These are phyloP conservation scores for Alternaria rosae DNA, from an alignment of 2,329 filamentous ascomycete species.

Conservation along the genomic window DNA sequence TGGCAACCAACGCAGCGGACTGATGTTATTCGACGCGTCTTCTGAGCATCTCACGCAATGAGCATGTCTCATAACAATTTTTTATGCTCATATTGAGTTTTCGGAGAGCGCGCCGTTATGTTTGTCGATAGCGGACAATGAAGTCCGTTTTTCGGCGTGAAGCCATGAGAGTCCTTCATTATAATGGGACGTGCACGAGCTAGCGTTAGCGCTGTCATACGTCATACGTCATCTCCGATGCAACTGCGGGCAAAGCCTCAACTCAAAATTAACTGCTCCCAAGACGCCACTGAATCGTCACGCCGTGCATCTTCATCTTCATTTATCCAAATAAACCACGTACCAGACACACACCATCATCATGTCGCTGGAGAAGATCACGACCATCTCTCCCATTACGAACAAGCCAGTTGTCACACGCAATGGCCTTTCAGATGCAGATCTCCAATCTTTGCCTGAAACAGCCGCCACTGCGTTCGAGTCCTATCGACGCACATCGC, in stretches of 20 bases:
- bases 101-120: not conserved
- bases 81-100: not conserved
- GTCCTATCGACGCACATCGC: conserved; percentile 75
- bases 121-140: conserved; percentile 1
- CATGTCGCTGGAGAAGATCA: conserved; percentile 66
- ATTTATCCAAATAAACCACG: conserved; percentile 20
- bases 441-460: conserved; percentile 75
- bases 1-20: not conserved
- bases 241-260: conserved; percentile 16
- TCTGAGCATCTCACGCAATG: not conserved
- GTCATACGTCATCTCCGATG: conserved; percentile 25
- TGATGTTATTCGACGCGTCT: not conserved
- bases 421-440: conserved; percentile 73
- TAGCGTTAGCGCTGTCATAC: conserved; percentile 16
- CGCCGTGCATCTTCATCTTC: conserved; percentile 20
- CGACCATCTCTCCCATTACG: conserved; percentile 88
- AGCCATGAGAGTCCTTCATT: conserved; percentile 16
- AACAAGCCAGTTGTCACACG: conserved; percentile 84
- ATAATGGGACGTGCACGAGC: conserved; percentile 10
- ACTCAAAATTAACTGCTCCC: conserved; percentile 25
- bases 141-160: conserved; percentile 17
- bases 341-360: conserved; percentile 23
- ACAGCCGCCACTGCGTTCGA: conserved; percentile 78
- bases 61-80: not conserved
- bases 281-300: conserved; percentile 13